A percentile compares a stretch with the other conserved stretches of the same genome.
These are phyloP conservation scores for Trichoderma simmonsii DNA, from an alignment of 2,329 filamentous ascomycete genomes.

Conservation along the genomic window DNA sequence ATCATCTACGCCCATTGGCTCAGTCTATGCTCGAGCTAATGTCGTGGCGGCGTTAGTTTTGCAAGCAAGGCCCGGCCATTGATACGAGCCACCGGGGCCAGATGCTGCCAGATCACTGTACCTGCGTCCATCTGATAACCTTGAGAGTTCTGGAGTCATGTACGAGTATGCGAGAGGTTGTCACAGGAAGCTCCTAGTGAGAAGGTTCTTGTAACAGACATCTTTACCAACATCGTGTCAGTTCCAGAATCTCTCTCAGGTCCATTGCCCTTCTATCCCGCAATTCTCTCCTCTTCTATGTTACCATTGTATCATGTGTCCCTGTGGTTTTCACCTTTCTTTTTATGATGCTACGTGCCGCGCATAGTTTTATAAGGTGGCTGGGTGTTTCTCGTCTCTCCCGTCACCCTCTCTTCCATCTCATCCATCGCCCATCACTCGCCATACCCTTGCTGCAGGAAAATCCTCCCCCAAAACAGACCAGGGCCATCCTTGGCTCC, in stretches of 20 bases:
- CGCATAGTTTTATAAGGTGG: not conserved
- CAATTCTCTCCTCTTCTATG: not conserved
- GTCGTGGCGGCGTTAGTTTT: not conserved
- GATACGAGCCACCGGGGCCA: not conserved
- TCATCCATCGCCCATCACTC: not conserved
- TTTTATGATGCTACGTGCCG: not conserved
- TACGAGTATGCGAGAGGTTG: not conserved
- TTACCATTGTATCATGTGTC: not conserved
- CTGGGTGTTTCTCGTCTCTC: not conserved
- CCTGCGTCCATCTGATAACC: not conserved
- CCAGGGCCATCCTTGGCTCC: slow-evolving; percentile 1
- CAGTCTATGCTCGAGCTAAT: not conserved
- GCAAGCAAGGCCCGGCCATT: not conserved
- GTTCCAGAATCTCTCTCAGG: not conserved
- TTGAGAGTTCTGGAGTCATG: not conserved
- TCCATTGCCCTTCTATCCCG: not conserved
- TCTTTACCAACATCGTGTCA: not conserved
- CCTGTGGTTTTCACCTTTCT: not conserved
- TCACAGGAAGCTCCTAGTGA: not conserved
- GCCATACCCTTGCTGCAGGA: not conserved
- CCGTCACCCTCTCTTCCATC: not conserved
- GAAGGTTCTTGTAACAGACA: not conserved
- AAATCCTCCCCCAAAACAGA: not conserved
- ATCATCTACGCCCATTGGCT: not conserved
- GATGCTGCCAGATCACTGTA: not conserved